phyloP scores from a whole-genome alignment of 2,329 filamentous ascomycete genomes.

The Penicillium sp. region DNA sequence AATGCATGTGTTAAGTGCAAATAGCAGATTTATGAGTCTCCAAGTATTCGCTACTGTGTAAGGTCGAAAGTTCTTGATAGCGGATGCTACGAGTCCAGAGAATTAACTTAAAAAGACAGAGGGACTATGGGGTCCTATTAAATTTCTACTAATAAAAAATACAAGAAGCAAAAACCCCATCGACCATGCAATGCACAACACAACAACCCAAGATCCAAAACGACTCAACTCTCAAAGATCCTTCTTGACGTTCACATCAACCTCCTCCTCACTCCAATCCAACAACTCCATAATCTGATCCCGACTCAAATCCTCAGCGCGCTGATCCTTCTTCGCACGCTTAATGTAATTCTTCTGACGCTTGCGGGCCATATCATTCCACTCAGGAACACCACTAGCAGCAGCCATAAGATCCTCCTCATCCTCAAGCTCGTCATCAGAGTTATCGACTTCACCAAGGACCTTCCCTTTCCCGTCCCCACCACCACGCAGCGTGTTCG shows the following conservation, averaged over 20 bases:
- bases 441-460: constrained; percentile 35
- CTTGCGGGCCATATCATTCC: constrained; percentile 68
- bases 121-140: background rate
- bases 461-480: constrained; percentile 51
- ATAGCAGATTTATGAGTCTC: background rate
- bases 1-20: background rate
- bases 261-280: constrained; percentile 49
- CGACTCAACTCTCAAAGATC: background rate
- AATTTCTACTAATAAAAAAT: constrained; percentile 4
- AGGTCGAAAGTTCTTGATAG: too few species aligned
- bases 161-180: constrained; percentile 2
- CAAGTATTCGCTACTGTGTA: background rate
- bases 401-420: constrained; percentile 41
- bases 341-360: constrained; percentile 66
- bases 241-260: constrained; percentile 28
- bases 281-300: constrained; percentile 73
- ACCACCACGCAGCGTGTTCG: constrained; percentile 64
- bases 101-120: background rate
- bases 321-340: constrained; percentile 62
- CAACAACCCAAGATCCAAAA: background rate
- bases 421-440: constrained; percentile 45
- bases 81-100: background rate
- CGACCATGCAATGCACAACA: constrained; percentile 8
- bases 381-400: constrained; percentile 52
- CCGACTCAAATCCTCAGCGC: constrained; percentile 65